Evolutionary conservation across 495 filamentous ascomycete species (phyloP).

Genomic region (Penicillium alfredii): DNA sequence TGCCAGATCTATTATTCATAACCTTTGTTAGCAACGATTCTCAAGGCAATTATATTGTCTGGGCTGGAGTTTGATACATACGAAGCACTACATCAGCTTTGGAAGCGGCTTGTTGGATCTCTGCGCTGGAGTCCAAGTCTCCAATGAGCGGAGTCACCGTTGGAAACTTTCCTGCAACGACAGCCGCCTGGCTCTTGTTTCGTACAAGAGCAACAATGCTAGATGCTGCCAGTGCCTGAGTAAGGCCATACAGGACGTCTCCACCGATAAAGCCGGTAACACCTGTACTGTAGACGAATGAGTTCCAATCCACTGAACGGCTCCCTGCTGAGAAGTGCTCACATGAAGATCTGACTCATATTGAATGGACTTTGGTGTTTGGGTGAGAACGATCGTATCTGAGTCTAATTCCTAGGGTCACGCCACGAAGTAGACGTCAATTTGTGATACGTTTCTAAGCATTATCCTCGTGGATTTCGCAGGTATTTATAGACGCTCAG

Average conservation of each 20-base stretch:
- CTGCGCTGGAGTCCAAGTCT: slow-evolving; percentile 28
- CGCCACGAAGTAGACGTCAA: no score
- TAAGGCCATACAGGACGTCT: slow-evolving; percentile 50
- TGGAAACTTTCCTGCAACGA: slow-evolving; percentile 42
- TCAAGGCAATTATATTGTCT: not conserved
- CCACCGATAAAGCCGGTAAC: slow-evolving; percentile 62
- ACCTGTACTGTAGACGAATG: slow-evolving; percentile 33
- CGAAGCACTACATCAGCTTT: slow-evolving; percentile 37
- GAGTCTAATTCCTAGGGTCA: no score
- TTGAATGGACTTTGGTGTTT: no score
- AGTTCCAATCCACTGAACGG: no score
- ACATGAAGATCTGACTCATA: no score
- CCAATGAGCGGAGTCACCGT: slow-evolving; percentile 35
- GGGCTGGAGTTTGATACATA: slow-evolving; percentile 8
- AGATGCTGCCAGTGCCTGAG: slow-evolving; percentile 49
- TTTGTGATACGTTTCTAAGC: no score
- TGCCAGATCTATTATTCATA: slow-evolving; percentile 24
- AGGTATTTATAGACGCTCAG: no score
- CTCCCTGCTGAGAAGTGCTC: no score
- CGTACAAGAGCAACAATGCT: slow-evolving; percentile 55
- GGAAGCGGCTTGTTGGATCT: slow-evolving; percentile 28
- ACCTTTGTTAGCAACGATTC: not conserved
- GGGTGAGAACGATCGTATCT: no score
- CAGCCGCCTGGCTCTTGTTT: slow-evolving; percentile 50
- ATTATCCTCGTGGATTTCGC: no score